Evolutionary conservation across 352 stramenopile genomes (phyloP), one percentile per base, ranked within the genome.

Genomic region (Globisporangium rhizosaccharum): DNA sequence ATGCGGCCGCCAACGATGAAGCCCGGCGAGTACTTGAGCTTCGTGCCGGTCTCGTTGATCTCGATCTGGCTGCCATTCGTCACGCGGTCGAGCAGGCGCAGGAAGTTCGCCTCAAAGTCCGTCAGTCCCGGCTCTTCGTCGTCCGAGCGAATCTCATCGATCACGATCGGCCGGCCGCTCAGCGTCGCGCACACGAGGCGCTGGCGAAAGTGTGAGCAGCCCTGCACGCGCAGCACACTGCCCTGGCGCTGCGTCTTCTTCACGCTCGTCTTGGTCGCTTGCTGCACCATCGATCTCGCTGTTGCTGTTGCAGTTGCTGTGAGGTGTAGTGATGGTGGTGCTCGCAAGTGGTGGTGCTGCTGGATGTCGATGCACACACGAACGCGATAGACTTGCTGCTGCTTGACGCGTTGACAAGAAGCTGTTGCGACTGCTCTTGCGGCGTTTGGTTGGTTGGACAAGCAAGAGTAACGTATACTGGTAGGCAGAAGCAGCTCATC

Each of bases 41-140:
- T 96, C 28, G 97, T 99, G 59, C 97, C 97, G 1, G 97, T 99
- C 63, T 98, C 94, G 70, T 99, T 99, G 81, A 99, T 99, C 79
- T 99, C 97, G 54, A 99, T 92, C 59, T 97, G 87, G 52, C 85
- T 98, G 46, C 97, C 97, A 72, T 98, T 99, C 11, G 97, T 99
- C 58, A 99, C 78, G 57, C 84, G 85, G 77, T 99, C 97, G 45
- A 99, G 67, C 11, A 99, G 74, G 33, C 96, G 91, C 52, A 99
- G 56, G 62, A 99, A 98, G 68, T 86, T 98, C 36, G 96, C 96
- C 75, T 99, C 97, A 68, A 98, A 98, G 44, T 97, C 89, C 30
- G 88, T 83, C 44, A 99, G 71, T 14, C 97, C 97, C 1, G 97
- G 97, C 62, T 95, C 88, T 54, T 98, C 88, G 67, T 98, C 91